Percentiles rank a stretch among this genome's conserved stretches.
These are phyloP conservation scores for Leccinum aurantiacum DNA, from an alignment of 768 basidiomycete genomes.

Conservation along the genomic window DNA sequence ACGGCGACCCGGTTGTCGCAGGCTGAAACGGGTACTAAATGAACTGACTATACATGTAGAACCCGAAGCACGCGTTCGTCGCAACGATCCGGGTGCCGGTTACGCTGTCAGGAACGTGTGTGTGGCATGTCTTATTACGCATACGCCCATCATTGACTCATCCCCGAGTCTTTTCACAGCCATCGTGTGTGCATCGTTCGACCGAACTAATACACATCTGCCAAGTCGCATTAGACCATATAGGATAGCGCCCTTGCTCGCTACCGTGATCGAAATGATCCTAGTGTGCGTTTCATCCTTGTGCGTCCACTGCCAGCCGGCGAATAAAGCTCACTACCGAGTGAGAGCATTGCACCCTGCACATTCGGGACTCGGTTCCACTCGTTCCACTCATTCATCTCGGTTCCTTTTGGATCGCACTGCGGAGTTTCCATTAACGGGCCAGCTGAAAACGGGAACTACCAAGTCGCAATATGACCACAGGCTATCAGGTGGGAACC, in stretches of 20 bases:
- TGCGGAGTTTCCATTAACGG: not conserved
- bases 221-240: not conserved
- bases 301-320: not conserved
- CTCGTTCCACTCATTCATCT: not conserved
- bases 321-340: not conserved
- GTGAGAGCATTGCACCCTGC: not conserved
- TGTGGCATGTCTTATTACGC: conserved; percentile 18
- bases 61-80: conserved; percentile 13
- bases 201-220: conserved; percentile 1
- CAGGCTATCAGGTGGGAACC: not conserved
- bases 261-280: not conserved
- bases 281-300: not conserved
- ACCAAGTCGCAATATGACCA: not conserved
- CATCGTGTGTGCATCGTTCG: conserved; percentile 3
- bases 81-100: not conserved
- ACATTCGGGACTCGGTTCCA: not conserved
- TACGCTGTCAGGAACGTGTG: conserved; percentile 6
- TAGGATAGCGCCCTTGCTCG: not conserved
- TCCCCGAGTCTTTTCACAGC: not conserved
- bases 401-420: not conserved
- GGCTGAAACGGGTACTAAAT: conserved; percentile 5
- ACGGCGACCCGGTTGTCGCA: no score
- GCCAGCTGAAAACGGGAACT: not conserved
- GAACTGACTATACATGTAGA: not conserved
- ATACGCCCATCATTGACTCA: not conserved